Conservation (phyloP, 2,329 filamentous ascomycete genomes). For the Phaeosphaeria sp. region DNA sequence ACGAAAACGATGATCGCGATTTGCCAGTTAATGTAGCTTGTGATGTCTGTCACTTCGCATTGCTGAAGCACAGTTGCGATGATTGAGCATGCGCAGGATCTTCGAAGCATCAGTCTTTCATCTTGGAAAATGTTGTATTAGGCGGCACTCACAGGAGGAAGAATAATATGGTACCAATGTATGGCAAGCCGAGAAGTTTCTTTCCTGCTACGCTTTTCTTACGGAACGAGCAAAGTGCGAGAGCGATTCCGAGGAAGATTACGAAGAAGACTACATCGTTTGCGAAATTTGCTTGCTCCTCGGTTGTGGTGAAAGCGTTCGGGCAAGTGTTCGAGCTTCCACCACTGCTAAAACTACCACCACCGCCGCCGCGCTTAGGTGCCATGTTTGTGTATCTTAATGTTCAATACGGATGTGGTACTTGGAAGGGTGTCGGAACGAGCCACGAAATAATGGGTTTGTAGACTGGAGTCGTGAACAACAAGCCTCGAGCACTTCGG, state of each 20-base stretch:
- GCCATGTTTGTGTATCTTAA: conserved; percentile 22
- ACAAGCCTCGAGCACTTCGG: conserved; percentile 7
- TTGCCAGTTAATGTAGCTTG: conserved; percentile 10
- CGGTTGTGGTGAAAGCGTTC: conserved; percentile 13
- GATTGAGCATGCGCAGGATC: conserved; percentile 15
- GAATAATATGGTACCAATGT: conserved; percentile 15
- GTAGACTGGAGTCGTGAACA: conserved; percentile 1
- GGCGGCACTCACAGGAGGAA: conserved; percentile 25
- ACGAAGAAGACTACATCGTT: conserved; percentile 24
- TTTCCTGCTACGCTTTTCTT: conserved; percentile 26
- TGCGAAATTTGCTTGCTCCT: conserved; percentile 20
- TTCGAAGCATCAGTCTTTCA: conserved; percentile 6
- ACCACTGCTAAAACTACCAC: conserved; percentile 3
- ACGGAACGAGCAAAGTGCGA: conserved; percentile 21
- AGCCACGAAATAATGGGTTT: background rate
- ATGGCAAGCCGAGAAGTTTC: conserved; percentile 27
- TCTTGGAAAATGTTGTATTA: background rate
- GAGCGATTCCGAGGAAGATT: conserved; percentile 21
- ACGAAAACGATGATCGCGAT: conserved; percentile 28
- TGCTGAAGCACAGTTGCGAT: conserved; percentile 18
- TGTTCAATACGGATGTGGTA: background rate
- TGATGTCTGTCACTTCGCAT: conserved; percentile 7
- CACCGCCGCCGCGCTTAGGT: conserved; percentile 25
- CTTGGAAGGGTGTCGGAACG: background rate
- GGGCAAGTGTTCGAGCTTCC: conserved; percentile 16